Base-by-base conservation (phyloP, 805 yeast genomes). In the Diddensiella santjacobensis region DNA sequence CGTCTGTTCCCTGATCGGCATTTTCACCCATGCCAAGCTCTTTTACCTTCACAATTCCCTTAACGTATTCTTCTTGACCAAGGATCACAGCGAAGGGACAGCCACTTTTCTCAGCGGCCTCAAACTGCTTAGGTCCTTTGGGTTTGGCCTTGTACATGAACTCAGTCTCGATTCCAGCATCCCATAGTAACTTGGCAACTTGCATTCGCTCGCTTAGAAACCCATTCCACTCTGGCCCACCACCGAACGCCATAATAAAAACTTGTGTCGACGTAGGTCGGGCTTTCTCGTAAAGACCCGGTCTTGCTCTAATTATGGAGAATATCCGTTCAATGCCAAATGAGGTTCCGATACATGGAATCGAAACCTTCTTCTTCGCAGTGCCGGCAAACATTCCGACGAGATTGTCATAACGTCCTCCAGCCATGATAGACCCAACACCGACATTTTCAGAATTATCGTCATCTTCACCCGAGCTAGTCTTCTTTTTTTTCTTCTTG, bases 351-450 rank as follows among this genome's bases (percentile, higher is more conserved):
- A 93, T 95, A 73, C 99, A 93, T 22, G 99, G 99, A 62, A 93
- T 89, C 19, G 90, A 84, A 26, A 70, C 71, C 42, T 77, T 73
- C 66, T 84, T 84, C 58, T 93, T 89, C 57, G 82, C 83, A 38
- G 95, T 82, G 52, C 78, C 77, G 45, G 88, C 78, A 66, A 93
- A 93, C 99, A 93, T 93, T 58, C 96, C 96, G 33, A 93, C 98
- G 52, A 93, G 78, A 61, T 85, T 84, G 68, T 93, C 99, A 69
- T 93, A 93, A 69, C 99, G 87, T 56, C 99, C 99, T 71, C 99
- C 99, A 43, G 96, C 99, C 44, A 96, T 96, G 62, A 93, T 89
- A 3, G 99, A 93, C 30, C 99, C 99, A 38, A 91, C 96, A 59
- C 99, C 99, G 47, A 93, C 98, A 59, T 86, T 88, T 55, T 87